Evolutionary conservation across 192 early-diverging fungal species (phyloP).

Genomic region (Entomortierella parvispora): DNA sequence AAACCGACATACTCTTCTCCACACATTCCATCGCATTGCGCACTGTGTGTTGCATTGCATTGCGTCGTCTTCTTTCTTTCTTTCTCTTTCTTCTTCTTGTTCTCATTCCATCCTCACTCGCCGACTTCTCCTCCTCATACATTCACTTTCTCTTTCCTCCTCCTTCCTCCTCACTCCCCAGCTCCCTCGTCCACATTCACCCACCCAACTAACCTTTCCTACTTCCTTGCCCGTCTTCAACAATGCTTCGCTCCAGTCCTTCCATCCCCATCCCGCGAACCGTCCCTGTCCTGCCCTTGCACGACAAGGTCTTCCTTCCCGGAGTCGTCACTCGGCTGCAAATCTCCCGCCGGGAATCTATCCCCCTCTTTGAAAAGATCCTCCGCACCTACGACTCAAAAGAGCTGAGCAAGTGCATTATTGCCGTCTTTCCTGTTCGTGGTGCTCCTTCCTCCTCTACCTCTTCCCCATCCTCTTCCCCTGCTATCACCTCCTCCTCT

Average conservation of each 20-base stretch:
- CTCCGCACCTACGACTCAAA: conserved; percentile 51
- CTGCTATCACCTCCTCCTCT: not conserved
- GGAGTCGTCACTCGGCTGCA: conserved; percentile 68
- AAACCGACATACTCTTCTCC: no score
- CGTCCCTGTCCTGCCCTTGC: conserved; percentile 59
- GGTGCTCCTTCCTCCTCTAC: no score
- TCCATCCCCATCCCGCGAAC: conserved; percentile 55
- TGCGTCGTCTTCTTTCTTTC: no score
- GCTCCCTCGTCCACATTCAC: not conserved
- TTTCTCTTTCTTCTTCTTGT: no score
- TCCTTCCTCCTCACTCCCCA: not conserved
- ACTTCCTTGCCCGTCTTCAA: no score
- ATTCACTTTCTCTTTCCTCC: not conserved
- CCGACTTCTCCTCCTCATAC: not conserved
- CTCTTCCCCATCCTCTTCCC: not conserved
- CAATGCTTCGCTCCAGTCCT: conserved; percentile 38
- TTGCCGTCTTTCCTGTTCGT: conserved; percentile 55
- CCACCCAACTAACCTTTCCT: not conserved
- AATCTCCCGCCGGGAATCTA: conserved; percentile 65
- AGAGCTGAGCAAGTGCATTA: conserved; percentile 48
- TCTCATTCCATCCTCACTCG: not conserved
- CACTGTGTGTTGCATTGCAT: no score
- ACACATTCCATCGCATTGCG: no score
- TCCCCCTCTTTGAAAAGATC: conserved; percentile 60
- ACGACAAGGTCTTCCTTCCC: conserved; percentile 71